A percentile compares a stretch with the other conserved stretches of the same genome.
phyloP scores from a whole-genome alignment of 2,329 filamentous ascomycete species.

The Tolypocladium pustulatum region DNA sequence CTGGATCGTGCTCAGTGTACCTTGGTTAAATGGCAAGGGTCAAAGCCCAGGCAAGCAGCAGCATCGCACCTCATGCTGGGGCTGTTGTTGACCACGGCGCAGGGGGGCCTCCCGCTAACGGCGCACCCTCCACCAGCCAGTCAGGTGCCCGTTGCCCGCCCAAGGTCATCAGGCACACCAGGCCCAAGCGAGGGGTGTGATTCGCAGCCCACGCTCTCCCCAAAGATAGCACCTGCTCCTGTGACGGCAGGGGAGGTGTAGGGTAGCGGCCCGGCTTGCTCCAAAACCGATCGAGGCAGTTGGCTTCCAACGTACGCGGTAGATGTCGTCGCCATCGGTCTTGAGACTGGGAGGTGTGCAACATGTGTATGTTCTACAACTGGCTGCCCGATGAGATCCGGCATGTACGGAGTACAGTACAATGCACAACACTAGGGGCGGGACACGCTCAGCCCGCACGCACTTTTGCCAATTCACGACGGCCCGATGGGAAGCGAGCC shows the following conservation, averaged over 20 bases:
- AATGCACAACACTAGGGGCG: background rate
- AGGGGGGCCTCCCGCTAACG: too few relatives aligned
- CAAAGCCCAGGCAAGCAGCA: background rate
- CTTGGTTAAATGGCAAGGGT: background rate
- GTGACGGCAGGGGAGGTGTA: background rate
- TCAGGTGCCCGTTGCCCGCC: constrained; percentile 10
- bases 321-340: background rate
- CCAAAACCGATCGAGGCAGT: background rate
- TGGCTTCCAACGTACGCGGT: background rate
- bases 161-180: constrained; percentile 13
- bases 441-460: background rate
- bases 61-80: background rate
- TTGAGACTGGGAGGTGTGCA: background rate
- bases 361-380: background rate
- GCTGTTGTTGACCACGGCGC: background rate
- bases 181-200: constrained; percentile 2
- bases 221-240: constrained; percentile 1
- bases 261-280: background rate
- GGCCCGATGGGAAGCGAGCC: background rate
- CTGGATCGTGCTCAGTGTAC: background rate
- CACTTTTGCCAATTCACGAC: background rate
- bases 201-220: background rate
- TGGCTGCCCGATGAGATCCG: background rate
- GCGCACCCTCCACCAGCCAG: constrained; percentile 10
- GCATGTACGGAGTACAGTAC: background rate